These are phyloP conservation scores for Thalassiosira livingstoniorum DNA, from an alignment of 352 stramenopile species.

Conservation along the genomic window DNA sequence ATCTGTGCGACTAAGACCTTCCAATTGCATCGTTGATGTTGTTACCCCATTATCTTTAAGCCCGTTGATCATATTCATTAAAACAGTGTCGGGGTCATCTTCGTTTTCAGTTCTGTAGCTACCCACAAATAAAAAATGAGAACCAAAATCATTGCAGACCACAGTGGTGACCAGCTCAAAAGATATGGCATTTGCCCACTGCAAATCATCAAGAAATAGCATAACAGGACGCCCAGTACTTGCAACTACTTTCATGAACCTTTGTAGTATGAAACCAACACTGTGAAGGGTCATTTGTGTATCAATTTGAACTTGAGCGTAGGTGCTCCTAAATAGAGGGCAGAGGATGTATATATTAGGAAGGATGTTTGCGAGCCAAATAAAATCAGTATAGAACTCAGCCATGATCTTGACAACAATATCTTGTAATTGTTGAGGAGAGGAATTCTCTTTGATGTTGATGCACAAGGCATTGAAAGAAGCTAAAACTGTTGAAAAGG, in stretches of 20 bases:
- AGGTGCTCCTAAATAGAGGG: neutral
- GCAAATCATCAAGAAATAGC: conserved; percentile 27
- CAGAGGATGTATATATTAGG: conserved; percentile 29
- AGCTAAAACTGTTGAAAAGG: conserved; percentile 27
- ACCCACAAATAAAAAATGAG: conserved; percentile 3
- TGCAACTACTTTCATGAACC: conserved; percentile 10
- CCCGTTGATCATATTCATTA: conserved; percentile 38
- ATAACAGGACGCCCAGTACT: conserved; percentile 9
- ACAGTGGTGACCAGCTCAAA: too few relatives aligned
- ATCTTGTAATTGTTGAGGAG: conserved; percentile 14
- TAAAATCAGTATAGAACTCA: conserved; percentile 32
- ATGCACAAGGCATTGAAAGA: conserved; percentile 39
- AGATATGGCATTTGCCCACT: conserved; percentile 15
- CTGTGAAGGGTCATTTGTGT: conserved; percentile 25
- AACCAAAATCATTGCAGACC: too few relatives aligned
- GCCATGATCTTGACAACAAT: conserved; percentile 31
- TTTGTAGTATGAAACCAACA: conserved; percentile 35
- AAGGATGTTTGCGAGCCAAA: conserved; percentile 24
- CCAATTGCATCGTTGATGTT: conserved; percentile 29
- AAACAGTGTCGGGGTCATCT: conserved; percentile 39
- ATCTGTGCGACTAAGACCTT: conserved; percentile 40
- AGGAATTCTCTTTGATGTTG: conserved; percentile 24
- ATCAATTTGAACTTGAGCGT: conserved; percentile 10
- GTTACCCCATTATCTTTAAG: conserved; percentile 22
- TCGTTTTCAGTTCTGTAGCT: conserved; percentile 14